phyloP scores from a whole-genome alignment of 2,329 filamentous ascomycete species.

The Fusarium sp. region DNA sequence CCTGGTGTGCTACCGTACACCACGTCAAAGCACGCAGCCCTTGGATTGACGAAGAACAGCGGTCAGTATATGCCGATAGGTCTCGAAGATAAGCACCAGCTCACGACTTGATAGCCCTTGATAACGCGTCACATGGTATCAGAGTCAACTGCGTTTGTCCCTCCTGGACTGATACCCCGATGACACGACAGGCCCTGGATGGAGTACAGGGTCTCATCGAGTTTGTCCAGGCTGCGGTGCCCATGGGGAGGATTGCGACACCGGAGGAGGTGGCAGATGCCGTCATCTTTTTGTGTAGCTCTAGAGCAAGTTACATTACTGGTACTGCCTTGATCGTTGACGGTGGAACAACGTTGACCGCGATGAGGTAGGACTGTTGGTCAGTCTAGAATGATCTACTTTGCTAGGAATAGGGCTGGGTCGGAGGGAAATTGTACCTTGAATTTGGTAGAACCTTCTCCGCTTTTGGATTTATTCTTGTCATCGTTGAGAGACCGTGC shows the following conservation, averaged over 20 bases:
- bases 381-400: rapidly evolving
- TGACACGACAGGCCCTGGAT: neutral
- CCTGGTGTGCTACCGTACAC: neutral
- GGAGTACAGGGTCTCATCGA: neutral
- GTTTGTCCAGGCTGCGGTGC: neutral
- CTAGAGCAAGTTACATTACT: neutral
- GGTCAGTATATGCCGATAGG: neutral
- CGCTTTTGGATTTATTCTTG: no score
- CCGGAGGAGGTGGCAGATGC: neutral
- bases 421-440: no score
- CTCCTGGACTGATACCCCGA: neutral
- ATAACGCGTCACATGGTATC: neutral
- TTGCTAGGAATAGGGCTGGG: rapidly evolving
- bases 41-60: neutral
- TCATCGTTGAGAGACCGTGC: no score
- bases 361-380: neutral
- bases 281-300: neutral
- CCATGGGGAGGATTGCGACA: neutral
- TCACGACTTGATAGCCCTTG: neutral
- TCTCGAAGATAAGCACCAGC: rapidly evolving
- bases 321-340: neutral
- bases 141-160: neutral
- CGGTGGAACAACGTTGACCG: neutral
- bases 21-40: neutral
- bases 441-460: no score